Conservation (phyloP, 805 yeast genomes). For the Ogataea pini region DNA sequence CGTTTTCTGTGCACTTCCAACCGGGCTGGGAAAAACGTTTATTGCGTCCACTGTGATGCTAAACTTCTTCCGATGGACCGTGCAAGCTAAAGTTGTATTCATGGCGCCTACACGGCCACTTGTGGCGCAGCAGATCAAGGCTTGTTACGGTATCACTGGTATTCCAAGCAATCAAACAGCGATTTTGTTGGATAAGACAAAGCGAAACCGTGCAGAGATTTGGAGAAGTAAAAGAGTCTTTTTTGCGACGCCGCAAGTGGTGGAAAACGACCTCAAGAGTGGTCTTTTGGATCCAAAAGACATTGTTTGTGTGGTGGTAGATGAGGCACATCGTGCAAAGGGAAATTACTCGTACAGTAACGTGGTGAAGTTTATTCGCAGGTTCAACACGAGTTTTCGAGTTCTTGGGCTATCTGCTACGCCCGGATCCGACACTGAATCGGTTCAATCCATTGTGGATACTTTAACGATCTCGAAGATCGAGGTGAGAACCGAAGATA, state of each 20-base stretch:
- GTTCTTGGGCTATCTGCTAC: constrained; percentile 92
- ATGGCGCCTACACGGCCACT: constrained; percentile 97
- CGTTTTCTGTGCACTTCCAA: constrained; percentile 86
- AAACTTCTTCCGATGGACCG: constrained; percentile 86
- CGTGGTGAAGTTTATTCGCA: constrained; percentile 65
- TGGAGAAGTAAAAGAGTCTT: constrained; percentile 81
- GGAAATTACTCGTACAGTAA: constrained; percentile 89
- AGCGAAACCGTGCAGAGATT: constrained; percentile 64
- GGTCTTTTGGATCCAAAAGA: constrained; percentile 78
- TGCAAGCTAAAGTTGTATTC: constrained; percentile 75
- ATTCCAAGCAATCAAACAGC: constrained; percentile 77
- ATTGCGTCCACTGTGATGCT: constrained; percentile 94
- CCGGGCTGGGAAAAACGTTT: constrained; percentile 96
- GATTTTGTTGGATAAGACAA: constrained; percentile 58
- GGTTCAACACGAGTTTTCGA: constrained; percentile 68
- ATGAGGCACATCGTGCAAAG: constrained; percentile 93
- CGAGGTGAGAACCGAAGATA: constrained; percentile 83
- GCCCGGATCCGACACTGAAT: constrained; percentile 85
- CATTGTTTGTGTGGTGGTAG: constrained; percentile 77
- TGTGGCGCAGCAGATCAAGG: constrained; percentile 94
- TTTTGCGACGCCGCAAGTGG: constrained; percentile 95
- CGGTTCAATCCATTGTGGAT: constrained; percentile 81
- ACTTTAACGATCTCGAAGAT: constrained; percentile 73
- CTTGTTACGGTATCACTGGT: constrained; percentile 86
- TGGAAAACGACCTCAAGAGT: constrained; percentile 79